phyloP scores from a whole-genome alignment of 495 filamentous ascomycete genomes.

The Parmelia sp. region DNA sequence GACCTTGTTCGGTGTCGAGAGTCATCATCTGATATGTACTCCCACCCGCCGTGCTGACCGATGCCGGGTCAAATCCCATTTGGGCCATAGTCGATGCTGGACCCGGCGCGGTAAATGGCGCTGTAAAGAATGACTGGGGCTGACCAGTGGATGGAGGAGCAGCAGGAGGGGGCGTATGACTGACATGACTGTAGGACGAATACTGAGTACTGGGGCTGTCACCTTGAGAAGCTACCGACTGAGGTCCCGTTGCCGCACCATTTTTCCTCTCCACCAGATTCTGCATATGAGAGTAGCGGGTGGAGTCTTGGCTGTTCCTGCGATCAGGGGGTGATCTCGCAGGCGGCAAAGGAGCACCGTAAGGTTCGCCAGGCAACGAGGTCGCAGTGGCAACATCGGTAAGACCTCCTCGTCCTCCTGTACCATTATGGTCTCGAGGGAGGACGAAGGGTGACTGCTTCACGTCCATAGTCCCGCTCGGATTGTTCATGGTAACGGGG shows the following conservation, averaged over 20 bases:
- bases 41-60: conserved; percentile 25
- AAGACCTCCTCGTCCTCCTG: conserved; percentile 2
- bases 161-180: conserved; percentile 32
- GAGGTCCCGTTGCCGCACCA: conserved; percentile 35
- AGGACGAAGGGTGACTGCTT: conserved; percentile 43
- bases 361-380: conserved; percentile 26
- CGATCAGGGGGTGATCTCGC: conserved; percentile 29
- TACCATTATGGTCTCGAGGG: conserved; percentile 23
- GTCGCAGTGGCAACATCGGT: conserved; percentile 23
- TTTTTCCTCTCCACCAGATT: conserved; percentile 25
- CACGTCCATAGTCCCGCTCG: conserved; percentile 37
- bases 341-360: conserved; percentile 29
- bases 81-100: conserved; percentile 24
- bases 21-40: conserved; percentile 31
- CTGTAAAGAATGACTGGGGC: conserved; percentile 28
- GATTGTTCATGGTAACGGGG: conserved; percentile 40
- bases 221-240: conserved; percentile 42
- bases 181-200: conserved; percentile 44
- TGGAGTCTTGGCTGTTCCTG: conserved; percentile 25
- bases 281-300: conserved; percentile 11
- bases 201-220: conserved; percentile 51
- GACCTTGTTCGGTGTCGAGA: conserved; percentile 36
- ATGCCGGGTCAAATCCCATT: conserved; percentile 25
- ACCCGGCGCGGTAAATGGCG: conserved; percentile 30
- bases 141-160: conserved; percentile 24